These are phyloP conservation scores for Aspergillus thermomutatus DNA, from an alignment of 2,329 filamentous ascomycete genomes.

Conservation along the genomic window DNA sequence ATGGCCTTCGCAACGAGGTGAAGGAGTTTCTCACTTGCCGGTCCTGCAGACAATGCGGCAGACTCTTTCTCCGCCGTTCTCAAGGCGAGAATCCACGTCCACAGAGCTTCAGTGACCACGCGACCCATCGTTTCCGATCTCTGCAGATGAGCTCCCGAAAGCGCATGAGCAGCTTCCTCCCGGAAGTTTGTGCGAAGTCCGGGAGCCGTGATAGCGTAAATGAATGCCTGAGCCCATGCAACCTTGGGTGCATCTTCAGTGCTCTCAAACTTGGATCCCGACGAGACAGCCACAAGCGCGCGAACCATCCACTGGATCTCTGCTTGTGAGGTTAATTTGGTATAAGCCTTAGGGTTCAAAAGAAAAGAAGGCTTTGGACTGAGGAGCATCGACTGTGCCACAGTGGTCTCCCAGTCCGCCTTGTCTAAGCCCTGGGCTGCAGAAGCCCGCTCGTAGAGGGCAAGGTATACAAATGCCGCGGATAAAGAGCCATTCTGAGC, in stretches of 20 bases:
- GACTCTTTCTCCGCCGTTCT: conserved; percentile 74
- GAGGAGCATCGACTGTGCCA: conserved; percentile 63
- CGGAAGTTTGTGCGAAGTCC: conserved; percentile 60
- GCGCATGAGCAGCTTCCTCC: conserved; percentile 57
- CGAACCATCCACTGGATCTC: conserved; percentile 75
- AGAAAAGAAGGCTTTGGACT: conserved; percentile 86
- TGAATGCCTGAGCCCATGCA: conserved; percentile 79
- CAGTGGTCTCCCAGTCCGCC: conserved; percentile 46
- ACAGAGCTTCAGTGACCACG: conserved; percentile 70
- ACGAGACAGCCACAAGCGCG: conserved; percentile 63
- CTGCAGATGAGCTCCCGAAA: conserved; percentile 64
- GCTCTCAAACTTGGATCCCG: conserved; percentile 51
- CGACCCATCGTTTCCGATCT: conserved; percentile 57
- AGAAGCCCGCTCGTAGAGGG: conserved; percentile 57
- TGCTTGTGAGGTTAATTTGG: conserved; percentile 69
- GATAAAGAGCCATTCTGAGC: conserved; percentile 80
- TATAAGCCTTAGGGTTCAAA: conserved; percentile 78
- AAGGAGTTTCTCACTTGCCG: conserved; percentile 59
- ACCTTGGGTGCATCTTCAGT: conserved; percentile 49
- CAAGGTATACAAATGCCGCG: conserved; percentile 70
- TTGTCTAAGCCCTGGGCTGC: conserved; percentile 54
- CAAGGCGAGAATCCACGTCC: conserved; percentile 71
- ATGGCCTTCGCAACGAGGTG: conserved; percentile 52
- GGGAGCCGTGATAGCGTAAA: conserved; percentile 70
- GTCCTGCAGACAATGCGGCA: conserved; percentile 63